phyloP scores from a whole-genome alignment of 208 protist species.

The Trypanosoma boissoni region DNA sequence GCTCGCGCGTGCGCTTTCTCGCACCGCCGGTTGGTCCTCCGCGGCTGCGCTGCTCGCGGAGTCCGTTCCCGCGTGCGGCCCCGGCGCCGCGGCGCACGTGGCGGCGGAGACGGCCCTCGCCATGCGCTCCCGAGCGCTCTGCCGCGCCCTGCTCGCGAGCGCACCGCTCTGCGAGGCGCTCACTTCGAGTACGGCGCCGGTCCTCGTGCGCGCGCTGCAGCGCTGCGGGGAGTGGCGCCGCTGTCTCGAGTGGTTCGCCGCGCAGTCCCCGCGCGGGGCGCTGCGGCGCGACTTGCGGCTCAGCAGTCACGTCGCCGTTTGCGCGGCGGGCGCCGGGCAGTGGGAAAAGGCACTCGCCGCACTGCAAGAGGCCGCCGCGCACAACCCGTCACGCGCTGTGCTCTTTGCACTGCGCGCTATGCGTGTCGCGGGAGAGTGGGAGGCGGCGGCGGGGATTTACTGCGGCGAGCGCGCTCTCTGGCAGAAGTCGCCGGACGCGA shows the following conservation, averaged over 20 bases:
- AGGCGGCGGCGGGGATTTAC: conserved; percentile 17
- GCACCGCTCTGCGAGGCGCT: conserved; percentile 6
- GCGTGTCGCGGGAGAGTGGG: conserved; percentile 24
- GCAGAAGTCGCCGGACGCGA: conserved; percentile 8
- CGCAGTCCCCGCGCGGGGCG: conserved; percentile 1
- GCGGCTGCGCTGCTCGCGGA: not conserved
- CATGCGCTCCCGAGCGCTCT: conserved; percentile 25
- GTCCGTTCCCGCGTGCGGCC: not conserved
- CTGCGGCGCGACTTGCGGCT: conserved; percentile 47
- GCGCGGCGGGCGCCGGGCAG: conserved; percentile 22
- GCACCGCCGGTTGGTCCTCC: conserved; percentile 14
- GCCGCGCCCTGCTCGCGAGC: conserved; percentile 5
- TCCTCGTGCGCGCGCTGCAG: conserved; percentile 24
- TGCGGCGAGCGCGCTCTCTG: not conserved
- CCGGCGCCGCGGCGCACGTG: conserved; percentile 15
- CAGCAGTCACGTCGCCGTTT: conserved; percentile 60
- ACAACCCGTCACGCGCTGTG: conserved; percentile 32
- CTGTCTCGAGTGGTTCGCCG: conserved; percentile 26
- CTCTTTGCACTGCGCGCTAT: conserved; percentile 51
- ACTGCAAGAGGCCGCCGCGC: conserved; percentile 20
- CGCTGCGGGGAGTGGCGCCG: conserved; percentile 14
- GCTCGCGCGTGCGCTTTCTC: conserved; percentile 7
- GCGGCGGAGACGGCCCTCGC: conserved; percentile 24
- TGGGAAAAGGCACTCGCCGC: conserved; percentile 27
- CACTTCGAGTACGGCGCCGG: conserved; percentile 8